phyloP scores from a whole-genome alignment of 768 basidiomycete genomes.

The Guyanaporus albipodus region DNA sequence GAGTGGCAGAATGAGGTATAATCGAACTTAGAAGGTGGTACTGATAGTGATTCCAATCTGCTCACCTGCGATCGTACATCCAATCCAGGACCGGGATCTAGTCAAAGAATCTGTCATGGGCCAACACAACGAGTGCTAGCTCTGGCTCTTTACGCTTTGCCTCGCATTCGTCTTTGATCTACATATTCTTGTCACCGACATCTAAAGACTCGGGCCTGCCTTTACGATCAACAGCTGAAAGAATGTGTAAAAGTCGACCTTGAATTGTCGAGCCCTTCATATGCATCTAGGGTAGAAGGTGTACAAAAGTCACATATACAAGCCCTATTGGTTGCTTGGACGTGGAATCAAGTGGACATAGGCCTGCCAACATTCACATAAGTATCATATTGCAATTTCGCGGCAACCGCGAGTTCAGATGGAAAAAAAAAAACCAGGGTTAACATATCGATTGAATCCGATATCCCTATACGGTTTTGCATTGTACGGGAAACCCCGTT shows the following conservation, averaged over 20 bases:
- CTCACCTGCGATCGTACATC: conserved; percentile 35
- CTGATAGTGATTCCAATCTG: not conserved
- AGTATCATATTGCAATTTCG: not conserved
- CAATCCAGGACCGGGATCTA: conserved; percentile 30
- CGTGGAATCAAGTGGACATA: conserved; percentile 52
- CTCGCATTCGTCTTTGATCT: conserved; percentile 56
- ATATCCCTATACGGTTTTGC: conserved; percentile 44
- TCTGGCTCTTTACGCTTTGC: conserved; percentile 53
- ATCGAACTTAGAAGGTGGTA: conserved; percentile 22
- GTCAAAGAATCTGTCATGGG: conserved; percentile 24
- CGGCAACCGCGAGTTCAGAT: conserved; percentile 32
- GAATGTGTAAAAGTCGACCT: conserved; percentile 86
- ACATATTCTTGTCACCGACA: conserved; percentile 39
- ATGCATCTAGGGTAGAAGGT: conserved; percentile 61
- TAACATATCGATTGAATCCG: conserved; percentile 47
- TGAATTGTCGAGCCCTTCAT: conserved; percentile 82
- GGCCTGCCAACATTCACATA: conserved; percentile 37
- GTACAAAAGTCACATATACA: conserved; percentile 53
- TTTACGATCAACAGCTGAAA: conserved; percentile 75
- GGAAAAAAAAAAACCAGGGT: conserved; percentile 30
- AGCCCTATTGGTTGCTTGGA: conserved; percentile 55
- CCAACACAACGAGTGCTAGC: conserved; percentile 26
- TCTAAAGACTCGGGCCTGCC: conserved; percentile 42
- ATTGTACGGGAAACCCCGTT: not conserved
- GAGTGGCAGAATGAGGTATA: conserved; percentile 13